Evolutionary conservation across 208 protist genomes (phyloP).

Genomic region (Crithidia brevicula): DNA sequence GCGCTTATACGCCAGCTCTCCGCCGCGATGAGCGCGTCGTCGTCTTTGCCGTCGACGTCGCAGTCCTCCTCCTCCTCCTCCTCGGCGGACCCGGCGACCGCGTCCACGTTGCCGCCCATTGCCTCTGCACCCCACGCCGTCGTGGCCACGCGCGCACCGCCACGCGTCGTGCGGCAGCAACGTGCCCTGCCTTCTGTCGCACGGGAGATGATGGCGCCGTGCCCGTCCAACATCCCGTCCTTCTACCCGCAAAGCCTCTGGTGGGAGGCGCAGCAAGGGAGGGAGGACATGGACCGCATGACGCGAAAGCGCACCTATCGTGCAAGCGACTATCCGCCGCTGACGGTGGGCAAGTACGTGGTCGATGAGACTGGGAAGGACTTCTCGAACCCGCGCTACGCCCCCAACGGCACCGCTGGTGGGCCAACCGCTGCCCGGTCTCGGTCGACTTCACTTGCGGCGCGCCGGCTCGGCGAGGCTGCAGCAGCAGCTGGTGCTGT

Average conservation of each 20-base stretch:
- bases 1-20: slow-evolving; percentile 32
- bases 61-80: slow-evolving; percentile 9
- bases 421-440: not conserved
- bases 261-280: slow-evolving; percentile 52
- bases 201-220: slow-evolving; percentile 17
- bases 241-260: slow-evolving; percentile 83
- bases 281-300: slow-evolving; percentile 56
- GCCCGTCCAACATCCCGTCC: slow-evolving; percentile 11
- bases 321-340: slow-evolving; percentile 38
- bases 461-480: not conserved
- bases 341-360: slow-evolving; percentile 82
- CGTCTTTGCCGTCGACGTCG: not conserved
- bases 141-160: slow-evolving; percentile 2
- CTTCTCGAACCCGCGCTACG: slow-evolving; percentile 81
- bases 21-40: slow-evolving; percentile 30
- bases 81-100: not conserved
- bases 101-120: slow-evolving; percentile 18
- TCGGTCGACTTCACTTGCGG: slow-evolving; percentile 26
- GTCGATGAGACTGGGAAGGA: slow-evolving; percentile 68
- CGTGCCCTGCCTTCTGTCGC: slow-evolving; percentile 20
- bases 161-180: slow-evolving; percentile 26
- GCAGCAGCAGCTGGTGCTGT: not conserved
- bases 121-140: not conserved
- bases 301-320: slow-evolving; percentile 58
- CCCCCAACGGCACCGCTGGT: slow-evolving; percentile 8